Base-by-base conservation (phyloP, 768 basidiomycete genomes). In the Lentinula aciculospora region DNA sequence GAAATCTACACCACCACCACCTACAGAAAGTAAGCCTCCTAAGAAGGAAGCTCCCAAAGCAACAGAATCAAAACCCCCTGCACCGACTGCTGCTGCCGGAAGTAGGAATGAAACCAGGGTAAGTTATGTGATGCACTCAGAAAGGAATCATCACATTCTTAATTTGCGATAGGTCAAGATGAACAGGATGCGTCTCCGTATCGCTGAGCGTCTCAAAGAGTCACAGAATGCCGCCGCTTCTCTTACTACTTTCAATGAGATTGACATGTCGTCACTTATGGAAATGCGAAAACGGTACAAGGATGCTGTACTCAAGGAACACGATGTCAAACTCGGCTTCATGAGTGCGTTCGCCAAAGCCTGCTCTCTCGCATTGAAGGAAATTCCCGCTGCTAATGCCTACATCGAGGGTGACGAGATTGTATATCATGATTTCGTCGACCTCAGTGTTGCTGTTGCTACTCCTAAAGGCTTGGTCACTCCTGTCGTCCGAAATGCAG, bases 191-290 rank as follows among this genome's bases (percentile, higher is more conserved):
- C 92, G 96, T 47, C 80, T 91, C 61, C 92, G 95, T 61, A 99
- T 99, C 67, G 89, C 95, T 47, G 93, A 95, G 74, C 94, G 96
- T 53, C 84, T 99, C 70, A 99, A 99, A 77, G 89, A 97, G 70
- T 96, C 95, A 23, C 96, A 99, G 72, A 97, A 98, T 69, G 84
- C 92, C 19, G 97, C 96, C 3, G 96, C 96, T 47, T 95, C 94
- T 50, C 74, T 98, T 59, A 98, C 97, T 32, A 98, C 96, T 25
- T 99, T 99, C 83, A 98, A 99, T 77, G 96, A 99, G 75, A 92
- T 99, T 68, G 96, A 98, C 78, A 98, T 99, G 96, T 94, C 93
- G 40, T 88, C 91, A 42, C 76, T 98, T 57, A 90, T 97, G 77
- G 86, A 88, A 40, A 85, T 98, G 86, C 90, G 96, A 66, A 84